These are phyloP conservation scores for Diphasiastrum complanatum DNA, from an alignment of 83 land plant genomes.

Conservation along the genomic window DNA sequence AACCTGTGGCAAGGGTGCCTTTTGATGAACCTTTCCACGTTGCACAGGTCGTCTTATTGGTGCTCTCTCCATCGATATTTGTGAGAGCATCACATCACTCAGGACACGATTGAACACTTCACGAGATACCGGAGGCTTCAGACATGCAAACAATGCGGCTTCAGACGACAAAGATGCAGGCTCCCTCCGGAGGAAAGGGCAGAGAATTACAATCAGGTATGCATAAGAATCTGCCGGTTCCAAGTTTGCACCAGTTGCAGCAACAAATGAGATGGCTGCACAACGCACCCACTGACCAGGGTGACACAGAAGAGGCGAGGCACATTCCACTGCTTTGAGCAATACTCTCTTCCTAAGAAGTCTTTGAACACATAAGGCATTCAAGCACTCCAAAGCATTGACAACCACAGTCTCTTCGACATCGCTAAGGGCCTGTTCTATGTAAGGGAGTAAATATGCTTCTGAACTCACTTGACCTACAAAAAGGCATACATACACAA, in stretches of 20 bases:
- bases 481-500: conserved; percentile 84
- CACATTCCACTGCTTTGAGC: conserved; percentile 68
- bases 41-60: neutral
- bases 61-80: conserved; percentile 17
- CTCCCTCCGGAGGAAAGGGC: conserved; percentile 77
- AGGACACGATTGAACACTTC: conserved; percentile 58
- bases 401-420: conserved; percentile 78
- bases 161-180: conserved; percentile 77
- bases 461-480: conserved; percentile 96
- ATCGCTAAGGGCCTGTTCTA: conserved; percentile 88
- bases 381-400: conserved; percentile 85
- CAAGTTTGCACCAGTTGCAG: conserved; percentile 72
- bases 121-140: conserved; percentile 81
- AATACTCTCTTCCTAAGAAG: conserved; percentile 69
- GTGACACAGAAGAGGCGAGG: conserved; percentile 78
- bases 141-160: conserved; percentile 61
- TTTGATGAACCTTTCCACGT: neutral
- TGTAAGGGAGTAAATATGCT: conserved; percentile 90
- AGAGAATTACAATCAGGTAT: conserved; percentile 66
- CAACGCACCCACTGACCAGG: conserved; percentile 95
- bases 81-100: conserved; percentile 55
- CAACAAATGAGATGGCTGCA: conserved; percentile 69
- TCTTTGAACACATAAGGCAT: conserved; percentile 55
- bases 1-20: no score
- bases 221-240: conserved; percentile 86